These are phyloP conservation scores for Sherardia arvensis DNA, from an alignment of 257 asterid species.

Conservation along the genomic window DNA sequence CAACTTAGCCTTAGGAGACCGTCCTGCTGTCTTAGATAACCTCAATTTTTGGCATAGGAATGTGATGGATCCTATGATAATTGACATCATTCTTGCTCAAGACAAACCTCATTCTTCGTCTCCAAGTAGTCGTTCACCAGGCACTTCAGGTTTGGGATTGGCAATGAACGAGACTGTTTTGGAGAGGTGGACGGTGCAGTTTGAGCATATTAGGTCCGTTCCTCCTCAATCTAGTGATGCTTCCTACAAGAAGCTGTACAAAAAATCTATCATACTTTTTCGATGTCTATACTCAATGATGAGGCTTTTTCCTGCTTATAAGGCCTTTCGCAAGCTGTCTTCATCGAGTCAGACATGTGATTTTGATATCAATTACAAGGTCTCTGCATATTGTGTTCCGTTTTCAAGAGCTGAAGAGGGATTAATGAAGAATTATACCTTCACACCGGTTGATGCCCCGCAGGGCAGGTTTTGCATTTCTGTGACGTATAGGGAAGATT, in stretches of 20 bases:
- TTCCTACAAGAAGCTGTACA: slow-evolving; percentile 67
- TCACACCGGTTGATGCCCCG: slow-evolving; percentile 68
- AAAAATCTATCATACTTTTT: slow-evolving; percentile 65
- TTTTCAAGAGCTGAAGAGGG: slow-evolving; percentile 72
- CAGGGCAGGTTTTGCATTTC: slow-evolving; percentile 81
- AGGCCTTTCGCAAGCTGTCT: slow-evolving; percentile 67
- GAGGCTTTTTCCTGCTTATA: slow-evolving; percentile 90
- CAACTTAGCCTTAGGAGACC: slow-evolving; percentile 76
- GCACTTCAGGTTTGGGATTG: slow-evolving; percentile 28
- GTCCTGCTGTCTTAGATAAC: slow-evolving; percentile 80
- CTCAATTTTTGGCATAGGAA: slow-evolving; percentile 85
- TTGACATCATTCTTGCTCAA: slow-evolving; percentile 77
- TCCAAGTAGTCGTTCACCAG: slow-evolving; percentile 19
- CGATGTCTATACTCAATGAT: slow-evolving; percentile 69
- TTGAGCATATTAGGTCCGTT: slow-evolving; percentile 46
- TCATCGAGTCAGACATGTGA: slow-evolving; percentile 54
- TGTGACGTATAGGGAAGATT: slow-evolving; percentile 64
- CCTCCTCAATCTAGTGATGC: slow-evolving; percentile 57
- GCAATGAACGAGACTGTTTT: slow-evolving; percentile 49
- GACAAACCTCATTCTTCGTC: slow-evolving; percentile 32
- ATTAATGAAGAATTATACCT: slow-evolving; percentile 58
- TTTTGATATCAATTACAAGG: slow-evolving; percentile 77
- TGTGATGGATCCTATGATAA: slow-evolving; percentile 84
- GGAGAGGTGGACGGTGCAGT: slow-evolving; percentile 93
- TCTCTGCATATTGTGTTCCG: slow-evolving; percentile 65